Conservation (phyloP, 2,329 filamentous ascomycete species). For the Cucurbitaria berberidis region DNA sequence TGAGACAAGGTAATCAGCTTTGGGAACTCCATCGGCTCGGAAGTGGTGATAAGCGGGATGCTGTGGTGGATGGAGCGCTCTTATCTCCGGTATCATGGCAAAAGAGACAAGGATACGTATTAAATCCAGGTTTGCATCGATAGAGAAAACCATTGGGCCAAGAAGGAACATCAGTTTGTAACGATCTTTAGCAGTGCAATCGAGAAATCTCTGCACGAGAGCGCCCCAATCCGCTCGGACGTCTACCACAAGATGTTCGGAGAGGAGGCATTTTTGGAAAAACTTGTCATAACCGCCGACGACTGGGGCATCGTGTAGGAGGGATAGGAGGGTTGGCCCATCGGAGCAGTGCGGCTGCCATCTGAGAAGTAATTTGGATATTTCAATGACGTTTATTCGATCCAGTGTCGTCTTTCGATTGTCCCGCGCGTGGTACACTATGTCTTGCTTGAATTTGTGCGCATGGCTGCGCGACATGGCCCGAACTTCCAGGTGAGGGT, state of each 20-base stretch:
- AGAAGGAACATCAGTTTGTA: slow-evolving; percentile 57
- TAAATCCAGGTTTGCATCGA: slow-evolving; percentile 48
- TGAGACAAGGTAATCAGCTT: slow-evolving; percentile 4
- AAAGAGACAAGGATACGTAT: slow-evolving; percentile 56
- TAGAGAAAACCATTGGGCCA: slow-evolving; percentile 52
- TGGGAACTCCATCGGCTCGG: slow-evolving; percentile 41
- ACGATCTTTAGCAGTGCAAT: slow-evolving; percentile 25
- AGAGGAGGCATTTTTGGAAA: slow-evolving; percentile 46
- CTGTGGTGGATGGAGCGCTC: slow-evolving; percentile 45
- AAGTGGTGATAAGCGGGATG: slow-evolving; percentile 46
- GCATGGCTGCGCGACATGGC: slow-evolving; percentile 10
- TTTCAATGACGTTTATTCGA: slow-evolving; percentile 11
- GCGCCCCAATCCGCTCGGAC: slow-evolving; percentile 53
- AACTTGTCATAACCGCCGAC: slow-evolving; percentile 50
- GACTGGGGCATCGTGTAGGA: slow-evolving; percentile 41
- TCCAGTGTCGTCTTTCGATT: not conserved
- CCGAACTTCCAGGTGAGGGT: slow-evolving; percentile 27
- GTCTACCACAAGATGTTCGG: slow-evolving; percentile 50
- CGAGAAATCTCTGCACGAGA: slow-evolving; percentile 49
- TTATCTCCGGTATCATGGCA: slow-evolving; percentile 50
- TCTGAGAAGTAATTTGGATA: slow-evolving; percentile 18
- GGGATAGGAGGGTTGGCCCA: slow-evolving; percentile 9
- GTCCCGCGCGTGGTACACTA: slow-evolving; percentile 23
- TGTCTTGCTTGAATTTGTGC: not conserved
- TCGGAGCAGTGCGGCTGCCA: slow-evolving; percentile 14